phyloP scores from a whole-genome alignment of 2,329 filamentous ascomycete species.

The Ambrosiella xylebori region DNA sequence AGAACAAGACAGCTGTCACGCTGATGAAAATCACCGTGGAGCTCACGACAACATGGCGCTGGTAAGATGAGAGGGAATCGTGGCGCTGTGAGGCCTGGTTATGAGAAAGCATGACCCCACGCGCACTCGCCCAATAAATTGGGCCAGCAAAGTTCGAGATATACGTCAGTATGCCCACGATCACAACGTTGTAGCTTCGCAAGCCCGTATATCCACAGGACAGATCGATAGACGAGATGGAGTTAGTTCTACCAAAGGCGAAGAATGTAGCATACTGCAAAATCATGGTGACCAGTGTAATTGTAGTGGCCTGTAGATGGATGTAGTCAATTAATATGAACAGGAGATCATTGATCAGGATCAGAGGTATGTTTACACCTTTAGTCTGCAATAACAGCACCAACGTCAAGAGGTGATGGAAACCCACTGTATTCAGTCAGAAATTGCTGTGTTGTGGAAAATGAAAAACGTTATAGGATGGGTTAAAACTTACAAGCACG shows the following conservation, averaged over 20 bases:
- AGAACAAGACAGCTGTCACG: conserved; percentile 63
- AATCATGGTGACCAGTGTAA: conserved; percentile 55
- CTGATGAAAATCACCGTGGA: conserved; percentile 54
- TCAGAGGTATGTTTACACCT: conserved; percentile 68
- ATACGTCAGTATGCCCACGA: conserved; percentile 73
- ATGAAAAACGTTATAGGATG: neutral
- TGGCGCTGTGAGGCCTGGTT: neutral
- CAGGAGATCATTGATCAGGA: conserved; percentile 53
- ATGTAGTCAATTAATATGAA: conserved; percentile 31
- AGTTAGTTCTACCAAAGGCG: conserved; percentile 75
- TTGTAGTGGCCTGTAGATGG: conserved; percentile 35
- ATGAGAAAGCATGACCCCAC: conserved; percentile 38
- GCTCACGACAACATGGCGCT: conserved; percentile 40
- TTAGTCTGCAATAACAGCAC: conserved; percentile 78
- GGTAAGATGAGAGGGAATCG: conserved; percentile 15
- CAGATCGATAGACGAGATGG: conserved; percentile 88
- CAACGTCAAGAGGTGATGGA: conserved; percentile 58
- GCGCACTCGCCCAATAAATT: conserved; percentile 66
- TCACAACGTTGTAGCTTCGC: conserved; percentile 57
- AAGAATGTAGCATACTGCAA: conserved; percentile 77
- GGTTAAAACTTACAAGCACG: conserved; percentile 5
- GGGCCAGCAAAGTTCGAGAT: conserved; percentile 81
- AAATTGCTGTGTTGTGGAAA: too few species aligned
- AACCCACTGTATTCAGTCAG: conserved; percentile 20
- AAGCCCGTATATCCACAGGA: conserved; percentile 93